Conservation (phyloP, 495 filamentous ascomycete genomes). For the Aspergillus haitiensis region DNA sequence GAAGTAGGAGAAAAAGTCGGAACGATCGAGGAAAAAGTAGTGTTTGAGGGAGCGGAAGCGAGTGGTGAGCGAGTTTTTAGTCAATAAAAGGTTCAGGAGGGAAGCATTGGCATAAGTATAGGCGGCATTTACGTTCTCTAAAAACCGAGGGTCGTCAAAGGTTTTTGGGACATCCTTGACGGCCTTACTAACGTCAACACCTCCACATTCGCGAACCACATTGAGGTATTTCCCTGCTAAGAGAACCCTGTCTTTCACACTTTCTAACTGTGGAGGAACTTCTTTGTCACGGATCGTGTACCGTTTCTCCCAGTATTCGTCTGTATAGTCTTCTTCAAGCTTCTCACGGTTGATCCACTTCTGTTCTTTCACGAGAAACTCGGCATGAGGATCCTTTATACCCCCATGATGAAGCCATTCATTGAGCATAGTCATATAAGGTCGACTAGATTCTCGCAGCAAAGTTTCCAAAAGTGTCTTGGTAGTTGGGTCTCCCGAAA, state of each 20-base stretch:
- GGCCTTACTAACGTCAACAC: slow-evolving; percentile 88
- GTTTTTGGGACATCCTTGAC: slow-evolving; percentile 85
- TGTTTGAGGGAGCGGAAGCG: slow-evolving; percentile 89
- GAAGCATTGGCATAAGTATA: slow-evolving; percentile 96
- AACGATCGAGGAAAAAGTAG: slow-evolving; percentile 97
- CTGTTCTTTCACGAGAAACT: slow-evolving; percentile 94
- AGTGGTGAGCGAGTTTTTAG: slow-evolving; percentile 85
- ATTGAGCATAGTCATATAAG: slow-evolving; percentile 98
- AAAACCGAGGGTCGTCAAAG: slow-evolving; percentile 83
- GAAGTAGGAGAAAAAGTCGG: slow-evolving; percentile 97
- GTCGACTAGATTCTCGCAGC: slow-evolving; percentile 82
- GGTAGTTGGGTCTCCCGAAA: slow-evolving; percentile 91
- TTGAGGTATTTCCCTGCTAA: slow-evolving; percentile 97
- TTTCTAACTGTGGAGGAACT: slow-evolving; percentile 88
- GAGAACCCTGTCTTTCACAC: slow-evolving; percentile 88
- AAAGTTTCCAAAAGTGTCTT: slow-evolving; percentile 74
- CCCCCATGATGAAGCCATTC: slow-evolving; percentile 97
- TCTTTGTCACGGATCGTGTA: slow-evolving; percentile 91
- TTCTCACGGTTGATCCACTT: slow-evolving; percentile 90
- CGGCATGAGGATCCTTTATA: slow-evolving; percentile 89
- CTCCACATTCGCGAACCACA: slow-evolving; percentile 94
- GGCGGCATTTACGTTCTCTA: slow-evolving; percentile 92
- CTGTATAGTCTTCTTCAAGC: slow-evolving; percentile 93
- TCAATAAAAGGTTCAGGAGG: slow-evolving; percentile 85
- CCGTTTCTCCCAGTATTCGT: slow-evolving; percentile 98